phyloP scores from a whole-genome alignment of 352 stramenopile genomes.

The Aphanomyces astaci region DNA sequence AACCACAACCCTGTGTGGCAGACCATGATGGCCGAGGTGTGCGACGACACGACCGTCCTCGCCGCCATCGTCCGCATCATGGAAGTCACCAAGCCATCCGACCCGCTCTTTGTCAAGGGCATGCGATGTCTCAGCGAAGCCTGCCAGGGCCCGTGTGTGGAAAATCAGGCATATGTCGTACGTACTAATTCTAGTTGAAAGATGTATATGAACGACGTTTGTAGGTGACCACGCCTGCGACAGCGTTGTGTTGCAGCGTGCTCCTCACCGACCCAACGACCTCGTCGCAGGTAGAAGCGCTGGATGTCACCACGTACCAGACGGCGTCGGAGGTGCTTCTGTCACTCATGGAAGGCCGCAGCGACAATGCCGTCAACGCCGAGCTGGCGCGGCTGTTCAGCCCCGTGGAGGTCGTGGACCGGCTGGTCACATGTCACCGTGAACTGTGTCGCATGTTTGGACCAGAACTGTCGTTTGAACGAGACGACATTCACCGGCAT shows the following conservation, averaged over 20 bases:
- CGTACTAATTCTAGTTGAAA: neutral
- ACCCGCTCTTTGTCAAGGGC: slow-evolving; percentile 15
- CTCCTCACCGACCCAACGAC: neutral
- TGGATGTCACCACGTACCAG: slow-evolving; percentile 8
- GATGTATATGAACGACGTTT: no score
- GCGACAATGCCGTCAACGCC: slow-evolving; percentile 1
- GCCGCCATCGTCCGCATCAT: slow-evolving; percentile 2
- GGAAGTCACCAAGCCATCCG: neutral
- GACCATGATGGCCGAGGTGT: neutral
- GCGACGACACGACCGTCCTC: neutral
- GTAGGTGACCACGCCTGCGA: neutral
- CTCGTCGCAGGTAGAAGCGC: neutral
- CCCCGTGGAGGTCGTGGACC: neutral
- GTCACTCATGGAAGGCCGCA: slow-evolving; percentile 22
- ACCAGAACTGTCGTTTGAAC: neutral
- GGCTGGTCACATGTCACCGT: neutral
- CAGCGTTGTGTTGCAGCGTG: neutral
- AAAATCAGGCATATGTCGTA: slow-evolving; percentile 16
- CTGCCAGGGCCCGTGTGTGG: slow-evolving; percentile 13
- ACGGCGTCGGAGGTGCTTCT: slow-evolving; percentile 10
- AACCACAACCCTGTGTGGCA: slow-evolving; percentile 20
- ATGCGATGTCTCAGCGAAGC: slow-evolving; percentile 15
- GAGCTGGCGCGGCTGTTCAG: slow-evolving; percentile 2
- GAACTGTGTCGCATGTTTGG: neutral
- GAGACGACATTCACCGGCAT: slow-evolving; percentile 19